Conservation (phyloP, 2,329 filamentous ascomycete species). For the Tetracladium maxilliforme region DNA sequence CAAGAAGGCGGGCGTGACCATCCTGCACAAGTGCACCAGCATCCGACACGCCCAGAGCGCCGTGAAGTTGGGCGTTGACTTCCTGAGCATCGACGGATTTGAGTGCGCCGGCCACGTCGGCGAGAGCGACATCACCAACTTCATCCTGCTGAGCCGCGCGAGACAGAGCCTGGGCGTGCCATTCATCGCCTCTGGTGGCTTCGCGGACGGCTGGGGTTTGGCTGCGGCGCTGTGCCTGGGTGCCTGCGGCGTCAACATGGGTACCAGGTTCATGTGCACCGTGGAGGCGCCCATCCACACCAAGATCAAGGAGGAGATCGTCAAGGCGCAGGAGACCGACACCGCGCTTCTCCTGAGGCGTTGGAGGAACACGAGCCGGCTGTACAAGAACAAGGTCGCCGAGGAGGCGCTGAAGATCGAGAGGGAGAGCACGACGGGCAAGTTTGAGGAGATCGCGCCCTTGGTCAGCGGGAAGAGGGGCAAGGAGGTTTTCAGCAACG, state of each 20-base stretch:
- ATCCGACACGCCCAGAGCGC: conserved; percentile 87
- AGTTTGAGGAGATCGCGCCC: conserved; percentile 79
- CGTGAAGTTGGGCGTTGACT: conserved; percentile 89
- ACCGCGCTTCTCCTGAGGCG: conserved; percentile 76
- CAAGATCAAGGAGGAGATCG: conserved; percentile 90
- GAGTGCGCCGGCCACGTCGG: conserved; percentile 88
- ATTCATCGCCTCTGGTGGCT: conserved; percentile 92
- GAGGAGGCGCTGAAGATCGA: conserved; percentile 71
- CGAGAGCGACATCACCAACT: conserved; percentile 79
- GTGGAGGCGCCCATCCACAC: conserved; percentile 82
- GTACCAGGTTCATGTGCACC: conserved; percentile 94
- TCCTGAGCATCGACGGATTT: conserved; percentile 92
- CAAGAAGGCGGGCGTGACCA: conserved; percentile 62
- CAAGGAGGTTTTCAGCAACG: conserved; percentile 80
- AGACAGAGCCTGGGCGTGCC: conserved; percentile 73
- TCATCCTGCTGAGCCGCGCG: conserved; percentile 73
- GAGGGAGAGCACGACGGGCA: conserved; percentile 64
- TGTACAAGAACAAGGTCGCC: conserved; percentile 86
- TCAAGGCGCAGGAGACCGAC: conserved; percentile 76
- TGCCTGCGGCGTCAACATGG: conserved; percentile 95
- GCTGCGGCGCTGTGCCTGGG: conserved; percentile 83
- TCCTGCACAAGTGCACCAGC: conserved; percentile 96
- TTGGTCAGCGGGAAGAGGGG: conserved; percentile 85
- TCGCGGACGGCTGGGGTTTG: conserved; percentile 85
- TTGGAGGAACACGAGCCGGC: conserved; percentile 83